Conservation (phyloP, 2,329 filamentous ascomycete species). For the Calycina herbarum region DNA sequence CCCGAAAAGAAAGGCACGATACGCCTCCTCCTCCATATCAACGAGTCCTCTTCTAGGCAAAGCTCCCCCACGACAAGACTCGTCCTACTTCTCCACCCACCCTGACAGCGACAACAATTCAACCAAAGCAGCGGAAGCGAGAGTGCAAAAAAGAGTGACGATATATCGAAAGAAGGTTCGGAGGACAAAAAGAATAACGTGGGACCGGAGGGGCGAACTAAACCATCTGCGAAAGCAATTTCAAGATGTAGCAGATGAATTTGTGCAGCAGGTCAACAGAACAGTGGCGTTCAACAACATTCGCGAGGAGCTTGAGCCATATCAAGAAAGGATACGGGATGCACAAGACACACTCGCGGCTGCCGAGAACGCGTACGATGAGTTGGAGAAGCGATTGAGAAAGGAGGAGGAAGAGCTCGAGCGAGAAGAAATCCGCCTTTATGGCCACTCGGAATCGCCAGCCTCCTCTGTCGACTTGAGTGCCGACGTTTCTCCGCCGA, state of each 20-base stretch:
- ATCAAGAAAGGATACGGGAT: slow-evolving; percentile 22
- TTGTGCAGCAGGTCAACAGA: slow-evolving; percentile 23
- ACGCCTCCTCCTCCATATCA: slow-evolving; percentile 6
- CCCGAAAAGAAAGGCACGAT: slow-evolving; percentile 8
- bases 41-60: slow-evolving; percentile 6
- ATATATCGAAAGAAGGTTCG: slow-evolving; percentile 23
- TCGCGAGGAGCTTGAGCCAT: slow-evolving; percentile 17
- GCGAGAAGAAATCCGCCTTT: slow-evolving; percentile 29
- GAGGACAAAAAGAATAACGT: slow-evolving; percentile 21
- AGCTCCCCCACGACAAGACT: slow-evolving; percentile 23
- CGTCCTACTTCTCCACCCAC: slow-evolving; percentile 23
- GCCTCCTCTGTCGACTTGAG: slow-evolving; percentile 16
- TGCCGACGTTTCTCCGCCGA: slow-evolving; percentile 20
- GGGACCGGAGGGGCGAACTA: slow-evolving; percentile 18
- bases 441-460: slow-evolving; percentile 18
- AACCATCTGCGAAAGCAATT: slow-evolving; percentile 18
- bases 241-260: slow-evolving; percentile 18
- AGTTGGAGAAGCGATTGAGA: slow-evolving; percentile 21
- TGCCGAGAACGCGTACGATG: slow-evolving; percentile 23
- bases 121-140: slow-evolving; percentile 19
- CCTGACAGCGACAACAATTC: slow-evolving; percentile 14
- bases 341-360: slow-evolving; percentile 26
- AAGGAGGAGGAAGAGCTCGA: slow-evolving; percentile 26
- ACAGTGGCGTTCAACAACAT: slow-evolving; percentile 20
- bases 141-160: slow-evolving; percentile 25